These are phyloP conservation scores for Tolypocladium nubicola DNA, from an alignment of 2,329 filamentous ascomycete genomes.

Conservation along the genomic window DNA sequence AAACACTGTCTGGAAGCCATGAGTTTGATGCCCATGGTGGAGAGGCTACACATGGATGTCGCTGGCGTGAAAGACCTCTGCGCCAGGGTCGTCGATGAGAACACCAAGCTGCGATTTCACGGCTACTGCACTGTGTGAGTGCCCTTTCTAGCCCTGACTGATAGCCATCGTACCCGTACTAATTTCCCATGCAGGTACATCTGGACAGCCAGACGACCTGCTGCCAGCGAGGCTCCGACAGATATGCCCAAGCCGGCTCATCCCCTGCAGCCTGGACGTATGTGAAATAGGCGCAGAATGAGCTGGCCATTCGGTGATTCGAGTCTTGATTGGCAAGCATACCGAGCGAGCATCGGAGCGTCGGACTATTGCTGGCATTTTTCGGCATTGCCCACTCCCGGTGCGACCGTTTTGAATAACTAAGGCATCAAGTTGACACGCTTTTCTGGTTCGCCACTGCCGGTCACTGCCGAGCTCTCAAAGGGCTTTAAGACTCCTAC, in stretches of 20 bases:
- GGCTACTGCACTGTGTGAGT: constrained; percentile 71
- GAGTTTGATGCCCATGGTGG: constrained; percentile 62
- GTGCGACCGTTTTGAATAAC: background rate
- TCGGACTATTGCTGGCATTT: background rate
- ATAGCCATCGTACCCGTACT: background rate
- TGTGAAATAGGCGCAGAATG: background rate
- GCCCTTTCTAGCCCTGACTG: background rate
- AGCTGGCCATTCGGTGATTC: background rate
- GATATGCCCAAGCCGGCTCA: background rate
- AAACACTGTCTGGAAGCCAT: constrained; percentile 63
- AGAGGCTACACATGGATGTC: constrained; percentile 30
- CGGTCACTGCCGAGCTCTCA: background rate
- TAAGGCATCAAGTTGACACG: background rate
- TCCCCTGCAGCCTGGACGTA: background rate
- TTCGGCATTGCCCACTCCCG: background rate
- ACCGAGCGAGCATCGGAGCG: background rate
- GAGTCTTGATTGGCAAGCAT: background rate
- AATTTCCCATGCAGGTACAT: constrained; percentile 8
- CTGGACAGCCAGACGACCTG: constrained; percentile 12
- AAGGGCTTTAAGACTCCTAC: background rate
- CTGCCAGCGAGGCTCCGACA: background rate
- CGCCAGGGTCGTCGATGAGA: constrained; percentile 53
- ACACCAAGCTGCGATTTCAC: constrained; percentile 56
- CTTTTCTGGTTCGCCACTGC: background rate
- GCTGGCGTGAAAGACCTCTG: constrained; percentile 55